phyloP scores from a whole-genome alignment of 2,329 filamentous ascomycete genomes.

The Aureobasidium sp. region DNA sequence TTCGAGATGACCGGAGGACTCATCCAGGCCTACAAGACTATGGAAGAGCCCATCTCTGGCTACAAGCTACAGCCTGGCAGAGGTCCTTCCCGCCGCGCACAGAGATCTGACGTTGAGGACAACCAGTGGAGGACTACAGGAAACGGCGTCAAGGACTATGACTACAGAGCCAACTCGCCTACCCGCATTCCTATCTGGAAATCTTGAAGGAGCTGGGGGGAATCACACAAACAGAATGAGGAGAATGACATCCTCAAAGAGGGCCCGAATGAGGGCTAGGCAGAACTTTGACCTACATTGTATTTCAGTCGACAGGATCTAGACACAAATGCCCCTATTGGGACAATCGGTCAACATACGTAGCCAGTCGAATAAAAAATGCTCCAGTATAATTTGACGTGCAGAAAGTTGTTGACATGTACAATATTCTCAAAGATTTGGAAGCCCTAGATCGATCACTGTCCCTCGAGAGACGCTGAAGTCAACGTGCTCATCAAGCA shows the following conservation, averaged over 20 bases:
- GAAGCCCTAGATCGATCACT: background rate
- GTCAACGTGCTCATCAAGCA: background rate
- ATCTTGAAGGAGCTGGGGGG: background rate
- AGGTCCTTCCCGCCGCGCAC: background rate
- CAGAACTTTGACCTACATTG: background rate
- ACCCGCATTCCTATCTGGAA: background rate
- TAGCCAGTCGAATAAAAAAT: background rate
- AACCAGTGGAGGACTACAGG: background rate
- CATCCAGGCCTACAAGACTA: background rate
- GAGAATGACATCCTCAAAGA: background rate
- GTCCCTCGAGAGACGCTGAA: background rate
- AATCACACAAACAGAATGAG: background rate
- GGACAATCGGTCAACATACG: background rate
- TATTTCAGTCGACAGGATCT: background rate
- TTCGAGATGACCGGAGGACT: constrained; percentile 39
- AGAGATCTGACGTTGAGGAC: background rate
- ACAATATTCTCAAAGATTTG: background rate
- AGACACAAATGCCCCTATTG: background rate
- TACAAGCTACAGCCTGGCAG: background rate
- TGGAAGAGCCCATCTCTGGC: background rate
- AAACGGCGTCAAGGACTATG: constrained; percentile 9
- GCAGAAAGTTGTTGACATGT: background rate
- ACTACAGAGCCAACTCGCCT: background rate
- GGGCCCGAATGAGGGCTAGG: background rate
- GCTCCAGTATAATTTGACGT: background rate